Evolutionary conservation across 2,329 filamentous ascomycete genomes (phyloP).

Genomic region (Zasmidium angulare): DNA sequence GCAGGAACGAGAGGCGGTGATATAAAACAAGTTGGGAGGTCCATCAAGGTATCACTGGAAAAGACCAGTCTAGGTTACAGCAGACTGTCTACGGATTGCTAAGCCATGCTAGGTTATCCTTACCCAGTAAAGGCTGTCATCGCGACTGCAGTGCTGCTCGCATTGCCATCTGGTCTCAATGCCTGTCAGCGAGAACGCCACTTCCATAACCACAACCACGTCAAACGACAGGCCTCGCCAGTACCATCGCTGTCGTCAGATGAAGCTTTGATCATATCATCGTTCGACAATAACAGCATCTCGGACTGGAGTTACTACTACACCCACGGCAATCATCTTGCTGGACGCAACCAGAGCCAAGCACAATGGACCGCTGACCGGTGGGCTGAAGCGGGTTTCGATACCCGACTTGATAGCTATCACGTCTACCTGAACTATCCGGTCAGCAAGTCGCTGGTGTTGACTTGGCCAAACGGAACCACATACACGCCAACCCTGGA

Average conservation of each 20-base stretch:
- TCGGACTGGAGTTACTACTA: conserved; percentile 38
- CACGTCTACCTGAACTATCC: conserved; percentile 50
- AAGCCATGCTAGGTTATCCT: background rate
- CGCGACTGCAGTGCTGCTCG: background rate
- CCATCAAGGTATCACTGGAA: background rate
- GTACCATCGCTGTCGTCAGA: conserved; percentile 32
- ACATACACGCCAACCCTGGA: conserved; percentile 61
- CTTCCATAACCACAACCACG: conserved; percentile 6
- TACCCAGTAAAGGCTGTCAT: background rate
- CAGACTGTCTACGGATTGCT: background rate
- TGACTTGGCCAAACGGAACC: conserved; percentile 59
- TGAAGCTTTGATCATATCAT: conserved; percentile 41
- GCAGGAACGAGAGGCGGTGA: background rate
- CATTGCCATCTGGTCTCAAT: conserved; percentile 5
- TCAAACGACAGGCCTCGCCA: conserved; percentile 11
- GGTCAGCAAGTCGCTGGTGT: conserved; percentile 43
- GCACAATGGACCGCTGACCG: conserved; percentile 48
- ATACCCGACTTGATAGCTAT: conserved; percentile 36
- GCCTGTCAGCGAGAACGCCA: conserved; percentile 13
- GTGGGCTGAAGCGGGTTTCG: conserved; percentile 47
- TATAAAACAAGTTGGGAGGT: background rate
- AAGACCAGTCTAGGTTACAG: background rate
- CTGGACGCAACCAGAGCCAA: conserved; percentile 48
- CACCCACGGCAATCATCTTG: conserved; percentile 49
- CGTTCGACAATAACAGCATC: conserved; percentile 43